Base-by-base conservation (phyloP, 495 filamentous ascomycete species). In the Tuber magnatum region DNA sequence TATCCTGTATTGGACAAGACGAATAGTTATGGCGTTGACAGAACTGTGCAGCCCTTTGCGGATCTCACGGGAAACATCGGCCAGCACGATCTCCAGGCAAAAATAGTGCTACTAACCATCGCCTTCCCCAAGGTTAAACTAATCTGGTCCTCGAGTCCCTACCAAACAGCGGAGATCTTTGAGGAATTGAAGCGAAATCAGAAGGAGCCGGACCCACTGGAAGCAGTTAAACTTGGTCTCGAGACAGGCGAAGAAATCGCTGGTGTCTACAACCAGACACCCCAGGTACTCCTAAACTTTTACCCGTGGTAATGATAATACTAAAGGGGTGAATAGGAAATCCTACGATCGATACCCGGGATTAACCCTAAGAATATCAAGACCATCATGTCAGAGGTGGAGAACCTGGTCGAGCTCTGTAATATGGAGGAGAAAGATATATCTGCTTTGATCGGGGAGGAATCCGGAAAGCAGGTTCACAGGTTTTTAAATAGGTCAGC, bases 91-190 rank as follows among this genome's bases (percentile, higher is more conserved):
- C 86, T 97, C 46, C 95, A 99, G 82, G 90, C 92, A 75, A 94
- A 97, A 84, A 87, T 99, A 73, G 95, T 97, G 24, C 87, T 99
- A 35, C 88, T 99, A 9, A 97, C 94, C 0, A 89, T 98, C 43
- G 93, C 96, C 0, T 99, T 98, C 80, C 95, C 95, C 4, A 88
- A 88, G 12, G 87, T 99, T 41, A 90, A 91, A 72, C 91, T 99
- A 71, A 94, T 99, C 77, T 99, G 95, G 95, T 94, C 92, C 14
- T 92, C 90, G 0, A 92, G 89, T 28, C 94, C 95, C 0, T 97
- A 97, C 82, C 94, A 99, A 83, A 98, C 96, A 1, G 95, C 95
- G 8, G 93, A 97, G 85, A 98, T 99, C 76, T 98, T 98, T 83
- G 90, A 92, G 51, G 91, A 94, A 79, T 86, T 99, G 38, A 99